Base-by-base conservation (phyloP, 495 filamentous ascomycete genomes). In the Podospora sp. region DNA sequence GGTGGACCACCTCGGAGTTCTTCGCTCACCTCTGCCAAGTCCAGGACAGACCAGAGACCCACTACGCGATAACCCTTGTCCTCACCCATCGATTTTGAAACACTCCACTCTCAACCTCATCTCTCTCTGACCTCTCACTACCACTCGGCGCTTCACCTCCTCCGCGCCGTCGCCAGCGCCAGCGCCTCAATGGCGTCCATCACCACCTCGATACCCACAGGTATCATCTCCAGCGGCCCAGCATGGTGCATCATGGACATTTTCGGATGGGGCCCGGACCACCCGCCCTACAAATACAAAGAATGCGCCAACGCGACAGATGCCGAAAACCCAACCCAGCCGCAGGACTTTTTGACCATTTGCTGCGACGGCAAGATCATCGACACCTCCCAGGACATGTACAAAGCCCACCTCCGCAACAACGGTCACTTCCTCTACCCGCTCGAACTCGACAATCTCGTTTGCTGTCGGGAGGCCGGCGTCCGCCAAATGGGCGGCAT, bases 351-450 rank as follows among this genome's bases (percentile, higher is more conserved):
- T 20, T 20, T 18, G 20, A 61, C 59, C 14, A 61, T 61, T 20
- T 61, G 59, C 59, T 61, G 59, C 59, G 59, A 61, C 59, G 59
- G 59, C 27, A 46, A 40, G 6, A 46, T 61, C 59, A 46, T 61
- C 59, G 59, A 61, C 33, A 46, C 59, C 59, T 21, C 59, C 9
- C 33, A 40, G 29, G 59, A 61, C 59, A 46, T 61, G 20, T 46
- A 46, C 18, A 20, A 24, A 36, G 46, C 3, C 59, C 14, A 1
- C 29, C 27, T n/a, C 59, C 27, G 18, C 59, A 11, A 12, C 5
- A 21, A 36, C 11, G 27, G 8, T 6, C 8, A 3, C 25, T 18
- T 18, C 8, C 3, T 14, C 56, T 59, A 61, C 59, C 59, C 29
- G 1, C 59, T 61, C 29, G 33, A 61, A 2, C 59, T 61, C 11